These are phyloP conservation scores for Aureobasidium mangrovei DNA, from an alignment of 2,329 filamentous ascomycete genomes.

Conservation along the genomic window DNA sequence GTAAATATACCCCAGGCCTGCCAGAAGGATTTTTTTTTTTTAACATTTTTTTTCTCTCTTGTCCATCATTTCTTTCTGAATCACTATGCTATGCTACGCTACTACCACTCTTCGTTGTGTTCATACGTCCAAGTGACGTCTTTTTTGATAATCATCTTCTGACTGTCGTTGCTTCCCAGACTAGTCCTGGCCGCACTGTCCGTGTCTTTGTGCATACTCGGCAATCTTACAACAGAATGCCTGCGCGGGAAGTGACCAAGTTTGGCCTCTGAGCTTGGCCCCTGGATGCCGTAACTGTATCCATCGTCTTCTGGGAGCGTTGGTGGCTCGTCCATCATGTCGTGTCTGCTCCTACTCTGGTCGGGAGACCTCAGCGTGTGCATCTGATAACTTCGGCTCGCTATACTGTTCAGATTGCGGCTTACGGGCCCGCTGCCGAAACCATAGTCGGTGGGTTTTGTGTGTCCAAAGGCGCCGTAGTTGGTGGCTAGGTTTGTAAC, in stretches of 20 bases:
- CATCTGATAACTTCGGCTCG: neutral
- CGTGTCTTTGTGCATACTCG: neutral
- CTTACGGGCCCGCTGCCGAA: neutral
- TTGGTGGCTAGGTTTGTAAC: slow-evolving; percentile 28
- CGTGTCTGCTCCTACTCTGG: neutral
- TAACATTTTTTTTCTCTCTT: too few species aligned
- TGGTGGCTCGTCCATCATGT: neutral
- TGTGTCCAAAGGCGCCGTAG: slow-evolving; percentile 15
- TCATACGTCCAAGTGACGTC: neutral
- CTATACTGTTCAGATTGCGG: neutral
- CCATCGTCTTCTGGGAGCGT: neutral
- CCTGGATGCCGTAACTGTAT: neutral
- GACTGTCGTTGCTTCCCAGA: slow-evolving; percentile 2
- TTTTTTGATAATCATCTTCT: slow-evolving; percentile 14
- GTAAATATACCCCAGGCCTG: too few species aligned
- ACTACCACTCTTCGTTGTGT: neutral
- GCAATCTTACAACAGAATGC: neutral
- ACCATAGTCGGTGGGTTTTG: neutral
- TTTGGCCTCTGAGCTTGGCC: neutral
- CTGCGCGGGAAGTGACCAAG: too few species aligned
- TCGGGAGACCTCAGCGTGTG: neutral
- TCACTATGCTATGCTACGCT: too few species aligned
- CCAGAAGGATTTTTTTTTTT: too few species aligned
- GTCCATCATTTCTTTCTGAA: too few species aligned
- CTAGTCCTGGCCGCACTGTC: neutral